Evolutionary conservation across 1,284 basidiomycete species (phyloP).

Genomic region (Earliella scabrosa): DNA sequence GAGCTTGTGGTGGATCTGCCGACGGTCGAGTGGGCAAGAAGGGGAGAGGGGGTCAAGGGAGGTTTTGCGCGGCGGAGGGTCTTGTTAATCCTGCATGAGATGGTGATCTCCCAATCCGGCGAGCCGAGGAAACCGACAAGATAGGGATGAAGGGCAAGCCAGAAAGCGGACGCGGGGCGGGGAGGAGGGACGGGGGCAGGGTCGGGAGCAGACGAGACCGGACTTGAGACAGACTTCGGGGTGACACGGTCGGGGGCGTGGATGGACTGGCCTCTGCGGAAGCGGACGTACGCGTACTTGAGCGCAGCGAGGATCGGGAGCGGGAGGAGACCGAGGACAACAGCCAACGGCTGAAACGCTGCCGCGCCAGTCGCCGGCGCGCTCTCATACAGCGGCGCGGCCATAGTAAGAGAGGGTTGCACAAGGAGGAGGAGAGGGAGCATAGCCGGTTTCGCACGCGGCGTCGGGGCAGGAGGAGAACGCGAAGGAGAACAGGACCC

Average conservation of each 20-base stretch:
- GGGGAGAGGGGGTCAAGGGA: slow-evolving; percentile 8
- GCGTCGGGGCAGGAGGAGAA: no score
- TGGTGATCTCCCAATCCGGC: slow-evolving; percentile 29
- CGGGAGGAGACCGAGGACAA: slow-evolving; percentile 19
- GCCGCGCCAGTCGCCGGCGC: not conserved
- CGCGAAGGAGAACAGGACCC: no score
- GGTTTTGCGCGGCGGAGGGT: slow-evolving; percentile 6
- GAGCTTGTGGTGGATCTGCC: slow-evolving; percentile 4
- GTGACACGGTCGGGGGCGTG: slow-evolving; percentile 3
- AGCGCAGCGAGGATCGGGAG: slow-evolving; percentile 18
- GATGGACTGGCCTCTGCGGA: slow-evolving; percentile 23
- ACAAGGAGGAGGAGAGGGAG: not conserved
- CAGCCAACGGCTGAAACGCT: not conserved
- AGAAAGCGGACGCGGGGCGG: not conserved
- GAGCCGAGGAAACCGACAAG: slow-evolving; percentile 28
- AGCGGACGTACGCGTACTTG: slow-evolving; percentile 25
- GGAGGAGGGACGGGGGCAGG: not conserved
- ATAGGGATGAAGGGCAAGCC: slow-evolving; percentile 17
- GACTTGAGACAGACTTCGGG: not conserved
- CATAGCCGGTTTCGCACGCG: no score
- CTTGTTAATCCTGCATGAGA: slow-evolving; percentile 12
- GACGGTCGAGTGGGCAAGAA: slow-evolving; percentile 9
- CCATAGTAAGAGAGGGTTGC: not conserved
- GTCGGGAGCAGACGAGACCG: not conserved
- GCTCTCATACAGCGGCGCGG: slow-evolving; percentile 1